Percentiles rank a stretch among this genome's conserved stretches.
Evolutionary conservation across 164 flowering plant species (phyloP).

Genomic region (Vitis rupestris): DNA sequence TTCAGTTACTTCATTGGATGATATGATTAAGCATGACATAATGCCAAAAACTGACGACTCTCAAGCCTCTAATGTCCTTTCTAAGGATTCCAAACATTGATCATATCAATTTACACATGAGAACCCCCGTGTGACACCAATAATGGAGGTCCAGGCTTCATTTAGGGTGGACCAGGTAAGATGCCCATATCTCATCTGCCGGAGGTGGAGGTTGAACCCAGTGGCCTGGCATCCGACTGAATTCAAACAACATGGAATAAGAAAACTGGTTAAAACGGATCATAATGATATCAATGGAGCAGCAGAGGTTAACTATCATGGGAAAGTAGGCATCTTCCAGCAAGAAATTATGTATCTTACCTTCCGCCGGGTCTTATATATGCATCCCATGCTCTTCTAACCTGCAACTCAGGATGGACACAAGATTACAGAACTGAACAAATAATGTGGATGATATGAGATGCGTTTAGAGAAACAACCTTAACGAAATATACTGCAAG

Average conservation of each 20-base stretch:
- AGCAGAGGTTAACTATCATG: neutral
- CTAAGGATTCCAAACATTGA: too few species aligned
- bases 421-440: neutral
- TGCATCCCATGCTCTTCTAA: conserved; percentile 93
- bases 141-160: conserved; percentile 12
- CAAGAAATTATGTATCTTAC: conserved; percentile 26
- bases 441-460: too few species aligned
- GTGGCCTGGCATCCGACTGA: conserved; percentile 95
- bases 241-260: conserved; percentile 3
- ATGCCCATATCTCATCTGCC: conserved; percentile 83
- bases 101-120: too few species aligned
- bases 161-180: conserved; percentile 57
- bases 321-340: neutral
- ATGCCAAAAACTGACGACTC: too few species aligned
- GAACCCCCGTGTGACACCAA: neutral
- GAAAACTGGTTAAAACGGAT: too few species aligned
- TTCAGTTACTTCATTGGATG: too few species aligned
- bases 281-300: too few species aligned
- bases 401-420: conserved; percentile 49
- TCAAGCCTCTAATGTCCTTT: too few species aligned
- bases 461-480: neutral
- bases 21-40: too few species aligned
- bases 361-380: conserved; percentile 94
- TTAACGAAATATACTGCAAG: neutral
- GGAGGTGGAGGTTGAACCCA: conserved; percentile 95